These are phyloP conservation scores for Microstegium vimineum DNA, from an alignment of 176 grass and related monocot species.

Conservation along the genomic window DNA sequence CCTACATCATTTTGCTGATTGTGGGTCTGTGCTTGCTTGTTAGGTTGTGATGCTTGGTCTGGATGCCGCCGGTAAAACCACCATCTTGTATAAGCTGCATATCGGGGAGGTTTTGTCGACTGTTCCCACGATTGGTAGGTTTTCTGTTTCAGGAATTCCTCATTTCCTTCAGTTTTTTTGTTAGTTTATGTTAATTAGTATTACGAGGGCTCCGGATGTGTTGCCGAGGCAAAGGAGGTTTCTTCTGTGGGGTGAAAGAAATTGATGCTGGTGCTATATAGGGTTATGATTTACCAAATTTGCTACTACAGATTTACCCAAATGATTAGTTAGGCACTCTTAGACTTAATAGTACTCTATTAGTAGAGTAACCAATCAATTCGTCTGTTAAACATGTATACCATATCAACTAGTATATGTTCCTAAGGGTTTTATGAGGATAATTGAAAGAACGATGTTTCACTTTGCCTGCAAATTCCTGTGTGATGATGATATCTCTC, in stretches of 20 bases:
- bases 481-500: not conserved
- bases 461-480: not conserved
- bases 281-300: not conserved
- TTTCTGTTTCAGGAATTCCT: not conserved
- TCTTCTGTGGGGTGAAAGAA: not conserved
- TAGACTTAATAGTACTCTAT: not conserved
- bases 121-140: constrained; percentile 72
- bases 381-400: not conserved
- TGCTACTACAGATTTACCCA: not conserved
- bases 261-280: not conserved
- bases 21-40: not conserved
- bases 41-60: constrained; percentile 85
- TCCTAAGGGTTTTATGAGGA: not conserved
- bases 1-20: not conserved
- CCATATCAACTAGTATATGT: not conserved
- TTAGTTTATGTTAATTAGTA: not conserved
- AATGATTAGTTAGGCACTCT: too few relatives aligned
- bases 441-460: not conserved
- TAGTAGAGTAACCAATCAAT: not conserved
- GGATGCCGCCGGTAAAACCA: constrained; percentile 74
- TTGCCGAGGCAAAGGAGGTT: not conserved
- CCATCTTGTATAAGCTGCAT: constrained; percentile 76
- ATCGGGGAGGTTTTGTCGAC: constrained; percentile 82
- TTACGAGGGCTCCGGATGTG: not conserved
- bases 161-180: not conserved